Evolutionary conservation across 1,284 basidiomycete genomes (phyloP), one percentile per base, ranked within the genome.

Genomic region (Ceratobasidium theobromae): DNA sequence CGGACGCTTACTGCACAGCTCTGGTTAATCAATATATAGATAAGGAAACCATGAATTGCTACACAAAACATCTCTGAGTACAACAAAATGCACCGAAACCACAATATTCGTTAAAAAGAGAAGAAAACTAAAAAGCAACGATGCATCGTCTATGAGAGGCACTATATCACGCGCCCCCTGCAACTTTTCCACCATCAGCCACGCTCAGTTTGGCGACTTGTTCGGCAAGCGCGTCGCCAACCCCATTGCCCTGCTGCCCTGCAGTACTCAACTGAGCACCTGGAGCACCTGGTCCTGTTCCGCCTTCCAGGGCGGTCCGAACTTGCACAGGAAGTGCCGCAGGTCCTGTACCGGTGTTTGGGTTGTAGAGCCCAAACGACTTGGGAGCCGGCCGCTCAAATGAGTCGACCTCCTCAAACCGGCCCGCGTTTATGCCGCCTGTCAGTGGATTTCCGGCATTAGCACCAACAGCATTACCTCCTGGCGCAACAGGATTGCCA

Each of bases 61-160:
- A 60, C 57, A 60, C 57, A 33, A 58, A 32, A n/a, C 40, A 43
- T 40, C 43, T n/a, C 54, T 45, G 41, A 57, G 57, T 60, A 60
- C 57, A 60, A 60, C 43, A 60, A n/a, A 32, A 49, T 60, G 57
- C 57, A 60, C 32, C 46, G 45, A 60, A 60, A 60, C 41, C 43
- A 60, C 57, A 60, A 25, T 48, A 2, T 4, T 40, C 12, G 43
- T 6, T n/a, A 32, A 58, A 48, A 49, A 48, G 23, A 33, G 40
- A 32, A n/a, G 28, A 57, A 30, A 57, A 46, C 43, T 35, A 48
- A 30, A 27, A 43, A 60, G 16, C 9, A 8, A 38, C 8, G 35
- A 38, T 38, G 35, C 9, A 38, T 38, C 57, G 57, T 60, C 57
- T 60, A 60, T 60, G 30, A 21, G n/a, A 28, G n/a, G n/a, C n/a